A percentile compares a stretch with the other conserved stretches of the same genome.
These are phyloP conservation scores for Mangifera indica DNA, from an alignment of 345 rosid genomes.

Conservation along the genomic window DNA sequence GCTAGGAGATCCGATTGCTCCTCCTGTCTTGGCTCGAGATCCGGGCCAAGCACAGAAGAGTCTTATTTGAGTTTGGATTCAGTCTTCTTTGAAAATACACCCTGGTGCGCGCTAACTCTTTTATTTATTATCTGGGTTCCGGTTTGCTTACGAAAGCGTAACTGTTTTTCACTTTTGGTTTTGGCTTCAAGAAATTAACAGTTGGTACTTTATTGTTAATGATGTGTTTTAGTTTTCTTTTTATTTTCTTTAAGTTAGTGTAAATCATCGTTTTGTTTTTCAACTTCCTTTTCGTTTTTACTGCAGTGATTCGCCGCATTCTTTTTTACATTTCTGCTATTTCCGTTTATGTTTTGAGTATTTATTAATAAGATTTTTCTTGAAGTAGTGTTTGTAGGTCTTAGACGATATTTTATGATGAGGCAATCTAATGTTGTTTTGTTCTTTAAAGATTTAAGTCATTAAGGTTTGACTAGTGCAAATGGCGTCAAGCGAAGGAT, in stretches of 20 bases:
- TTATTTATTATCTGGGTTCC: not conserved
- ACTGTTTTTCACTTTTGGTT: not conserved
- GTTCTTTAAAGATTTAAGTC: not conserved
- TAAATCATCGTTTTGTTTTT: too few species aligned
- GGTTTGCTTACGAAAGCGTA: constrained; percentile 7
- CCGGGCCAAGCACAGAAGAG: constrained; percentile 85
- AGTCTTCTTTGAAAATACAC: constrained; percentile 12
- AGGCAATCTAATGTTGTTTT: not conserved
- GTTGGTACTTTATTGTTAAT: not conserved
- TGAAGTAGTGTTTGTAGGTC: not conserved
- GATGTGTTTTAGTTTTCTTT: not conserved
- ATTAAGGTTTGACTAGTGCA: constrained; percentile 20
- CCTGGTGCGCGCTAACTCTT: constrained; percentile 11
- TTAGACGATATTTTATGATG: too few species aligned
- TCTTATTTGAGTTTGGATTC: constrained; percentile 40
- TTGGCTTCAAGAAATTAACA: not conserved
- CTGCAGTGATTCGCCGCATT: not conserved
- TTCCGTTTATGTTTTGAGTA: not conserved
- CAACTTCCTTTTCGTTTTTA: not conserved
- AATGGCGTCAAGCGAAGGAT: constrained; percentile 84
- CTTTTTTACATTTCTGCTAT: not conserved
- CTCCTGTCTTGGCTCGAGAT: constrained; percentile 92
- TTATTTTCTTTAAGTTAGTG: not conserved
- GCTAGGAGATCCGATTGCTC: constrained; percentile 47
- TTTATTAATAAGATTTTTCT: constrained; percentile 5